These are phyloP conservation scores for Daldinia childiae DNA, from an alignment of 495 filamentous ascomycete genomes.

Conservation along the genomic window DNA sequence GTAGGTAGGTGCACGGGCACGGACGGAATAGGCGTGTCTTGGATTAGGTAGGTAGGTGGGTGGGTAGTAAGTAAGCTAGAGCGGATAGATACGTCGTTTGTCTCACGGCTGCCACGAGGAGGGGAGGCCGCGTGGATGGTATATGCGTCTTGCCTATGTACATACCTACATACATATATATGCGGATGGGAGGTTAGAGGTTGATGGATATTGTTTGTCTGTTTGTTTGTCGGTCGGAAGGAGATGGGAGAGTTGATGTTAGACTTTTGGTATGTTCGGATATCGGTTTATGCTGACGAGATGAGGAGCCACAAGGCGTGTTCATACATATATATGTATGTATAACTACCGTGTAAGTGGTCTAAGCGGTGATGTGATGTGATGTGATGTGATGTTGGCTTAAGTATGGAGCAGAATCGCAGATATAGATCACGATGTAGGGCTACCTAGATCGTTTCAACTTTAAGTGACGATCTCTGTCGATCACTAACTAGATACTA, in stretches of 20 bases:
- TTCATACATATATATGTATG: neutral
- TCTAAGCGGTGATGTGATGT: too few relatives aligned
- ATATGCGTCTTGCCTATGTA: neutral
- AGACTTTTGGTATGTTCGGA: neutral
- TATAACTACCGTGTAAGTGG: neutral
- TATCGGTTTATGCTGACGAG: neutral
- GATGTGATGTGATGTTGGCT: too few relatives aligned
- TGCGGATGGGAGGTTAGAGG: neutral
- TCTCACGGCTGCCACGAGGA: neutral
- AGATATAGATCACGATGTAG: slow-evolving; percentile 17
- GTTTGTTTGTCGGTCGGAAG: neutral
- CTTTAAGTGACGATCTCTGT: slow-evolving; percentile 22
- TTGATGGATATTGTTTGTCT: neutral
- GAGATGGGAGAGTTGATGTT: neutral
- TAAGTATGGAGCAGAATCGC: neutral
- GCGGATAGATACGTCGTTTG: neutral
- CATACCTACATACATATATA: neutral
- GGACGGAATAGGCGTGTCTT: neutral
- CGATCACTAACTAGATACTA: slow-evolving; percentile 26
- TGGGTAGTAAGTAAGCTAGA: neutral
- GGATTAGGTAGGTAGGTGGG: too few relatives aligned
- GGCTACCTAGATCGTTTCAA: slow-evolving; percentile 20
- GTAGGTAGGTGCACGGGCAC: neutral
- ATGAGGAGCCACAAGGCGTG: neutral
- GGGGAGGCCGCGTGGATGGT: neutral